Evolutionary conservation across 306 rosid genomes (phyloP).

Genomic region (Sicyos edulis): DNA sequence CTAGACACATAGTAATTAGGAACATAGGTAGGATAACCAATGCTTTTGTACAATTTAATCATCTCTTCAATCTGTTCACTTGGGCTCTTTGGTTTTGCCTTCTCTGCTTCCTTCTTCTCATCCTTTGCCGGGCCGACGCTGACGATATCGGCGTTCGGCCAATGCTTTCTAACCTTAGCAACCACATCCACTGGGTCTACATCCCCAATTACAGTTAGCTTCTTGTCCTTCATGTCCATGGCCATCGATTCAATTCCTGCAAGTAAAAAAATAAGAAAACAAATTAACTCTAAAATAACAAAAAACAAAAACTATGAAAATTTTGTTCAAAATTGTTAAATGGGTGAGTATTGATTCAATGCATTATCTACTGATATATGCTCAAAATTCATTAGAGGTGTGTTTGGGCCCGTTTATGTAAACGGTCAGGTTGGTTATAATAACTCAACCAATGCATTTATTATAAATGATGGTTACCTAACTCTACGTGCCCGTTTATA

Average conservation of each 20-base stretch:
- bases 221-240: constrained; percentile 84
- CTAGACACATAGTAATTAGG: constrained; percentile 36
- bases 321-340: not conserved
- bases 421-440: no score
- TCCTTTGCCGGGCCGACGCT: constrained; percentile 77
- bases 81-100: not conserved
- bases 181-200: constrained; percentile 58
- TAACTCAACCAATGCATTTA: no score
- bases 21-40: not conserved
- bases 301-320: not conserved
- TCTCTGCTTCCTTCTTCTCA: constrained; percentile 14
- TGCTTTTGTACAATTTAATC: no score
- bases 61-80: no score
- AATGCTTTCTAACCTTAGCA: constrained; percentile 52
- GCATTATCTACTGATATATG: no score
- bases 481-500: no score
- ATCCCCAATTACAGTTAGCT: constrained; percentile 57
- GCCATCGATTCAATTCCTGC: constrained; percentile 76
- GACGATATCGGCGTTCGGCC: constrained; percentile 63
- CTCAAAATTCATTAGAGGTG: no score
- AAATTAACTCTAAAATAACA: not conserved
- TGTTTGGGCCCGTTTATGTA: no score
- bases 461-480: no score
- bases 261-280: constrained; percentile 1
- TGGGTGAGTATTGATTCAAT: no score